phyloP scores from a whole-genome alignment of 1,284 basidiomycete species.

The Sporisorium reilianum region DNA sequence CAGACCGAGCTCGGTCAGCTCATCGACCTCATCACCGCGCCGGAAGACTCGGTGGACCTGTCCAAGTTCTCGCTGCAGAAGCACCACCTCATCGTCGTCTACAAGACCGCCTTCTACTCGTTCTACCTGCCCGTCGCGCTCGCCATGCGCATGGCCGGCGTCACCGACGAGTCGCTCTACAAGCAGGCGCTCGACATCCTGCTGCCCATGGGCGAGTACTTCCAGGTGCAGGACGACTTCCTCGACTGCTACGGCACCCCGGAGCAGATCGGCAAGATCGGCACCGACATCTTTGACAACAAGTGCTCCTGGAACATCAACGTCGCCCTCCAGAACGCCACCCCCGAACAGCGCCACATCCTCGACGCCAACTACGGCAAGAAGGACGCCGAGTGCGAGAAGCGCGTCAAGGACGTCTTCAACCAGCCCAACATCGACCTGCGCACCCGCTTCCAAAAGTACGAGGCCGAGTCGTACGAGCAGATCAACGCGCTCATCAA shows the following conservation, averaged over 20 bases:
- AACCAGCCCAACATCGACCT: slow-evolving; percentile 78
- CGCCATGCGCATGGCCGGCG: slow-evolving; percentile 82
- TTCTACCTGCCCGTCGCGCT: slow-evolving; percentile 98
- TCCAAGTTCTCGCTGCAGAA: slow-evolving; percentile 84
- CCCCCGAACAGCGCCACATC: slow-evolving; percentile 75
- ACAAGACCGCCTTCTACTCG: slow-evolving; percentile 98
- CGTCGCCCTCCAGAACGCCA: slow-evolving; percentile 80
- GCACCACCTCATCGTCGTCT: slow-evolving; percentile 94
- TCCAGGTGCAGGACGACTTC: slow-evolving; percentile 98
- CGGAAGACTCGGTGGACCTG: slow-evolving; percentile 88
- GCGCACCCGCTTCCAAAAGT: slow-evolving; percentile 76
- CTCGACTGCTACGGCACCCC: slow-evolving; percentile 92
- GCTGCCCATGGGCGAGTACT: slow-evolving; percentile 94
- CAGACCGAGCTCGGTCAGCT: slow-evolving; percentile 97
- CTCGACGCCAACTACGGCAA: slow-evolving; percentile 85
- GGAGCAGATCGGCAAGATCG: slow-evolving; percentile 94
- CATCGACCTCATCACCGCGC: slow-evolving; percentile 93
- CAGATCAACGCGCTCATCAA: slow-evolving; percentile 65
- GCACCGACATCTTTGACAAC: slow-evolving; percentile 98
- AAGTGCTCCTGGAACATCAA: slow-evolving; percentile 99
- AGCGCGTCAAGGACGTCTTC: slow-evolving; percentile 82
- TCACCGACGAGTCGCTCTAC: slow-evolving; percentile 81
- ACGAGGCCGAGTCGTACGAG: slow-evolving; percentile 82
- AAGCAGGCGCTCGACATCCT: slow-evolving; percentile 84
- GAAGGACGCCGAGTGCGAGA: slow-evolving; percentile 78